Evolutionary conservation across 768 basidiomycete genomes (phyloP).

Genomic region (Botryobasidium botryosum): DNA sequence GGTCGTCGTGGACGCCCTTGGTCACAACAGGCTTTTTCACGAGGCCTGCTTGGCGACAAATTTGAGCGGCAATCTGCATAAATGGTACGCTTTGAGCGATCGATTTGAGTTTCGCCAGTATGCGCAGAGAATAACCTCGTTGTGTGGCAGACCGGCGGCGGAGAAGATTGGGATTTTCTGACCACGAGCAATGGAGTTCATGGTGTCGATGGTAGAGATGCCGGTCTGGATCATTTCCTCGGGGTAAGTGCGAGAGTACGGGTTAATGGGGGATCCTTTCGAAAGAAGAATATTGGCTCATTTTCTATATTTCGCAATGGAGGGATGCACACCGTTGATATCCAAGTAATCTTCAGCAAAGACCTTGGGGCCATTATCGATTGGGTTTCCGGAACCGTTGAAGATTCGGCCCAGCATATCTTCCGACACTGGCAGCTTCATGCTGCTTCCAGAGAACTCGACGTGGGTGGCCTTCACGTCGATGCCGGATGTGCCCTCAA

Average conservation of each 20-base stretch:
- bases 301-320: slow-evolving; percentile 12
- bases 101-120: background rate
- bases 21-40: slow-evolving; percentile 94
- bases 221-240: slow-evolving; percentile 99
- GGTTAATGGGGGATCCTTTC: slow-evolving; percentile 91
- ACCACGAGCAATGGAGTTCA: slow-evolving; percentile 99
- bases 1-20: slow-evolving; percentile 94
- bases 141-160: slow-evolving; percentile 95
- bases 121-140: slow-evolving; percentile 47
- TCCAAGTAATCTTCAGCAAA: slow-evolving; percentile 99
- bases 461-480: slow-evolving; percentile 97
- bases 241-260: slow-evolving; percentile 95
- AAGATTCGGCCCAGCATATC: slow-evolving; percentile 99
- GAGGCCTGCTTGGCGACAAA: slow-evolving; percentile 95
- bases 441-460: slow-evolving; percentile 94
- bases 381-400: slow-evolving; percentile 95
- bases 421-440: slow-evolving; percentile 97
- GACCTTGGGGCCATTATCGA: slow-evolving; percentile 96
- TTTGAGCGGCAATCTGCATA: slow-evolving; percentile 90
- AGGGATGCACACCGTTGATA: slow-evolving; percentile 66
- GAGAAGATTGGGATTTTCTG: slow-evolving; percentile 99
- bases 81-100: slow-evolving; percentile 6
- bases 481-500: slow-evolving; percentile 93
- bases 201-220: slow-evolving; percentile 93
- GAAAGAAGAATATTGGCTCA: background rate